These are phyloP conservation scores for Gillenia trifoliata DNA, from an alignment of 306 rosid genomes.

Conservation along the genomic window DNA sequence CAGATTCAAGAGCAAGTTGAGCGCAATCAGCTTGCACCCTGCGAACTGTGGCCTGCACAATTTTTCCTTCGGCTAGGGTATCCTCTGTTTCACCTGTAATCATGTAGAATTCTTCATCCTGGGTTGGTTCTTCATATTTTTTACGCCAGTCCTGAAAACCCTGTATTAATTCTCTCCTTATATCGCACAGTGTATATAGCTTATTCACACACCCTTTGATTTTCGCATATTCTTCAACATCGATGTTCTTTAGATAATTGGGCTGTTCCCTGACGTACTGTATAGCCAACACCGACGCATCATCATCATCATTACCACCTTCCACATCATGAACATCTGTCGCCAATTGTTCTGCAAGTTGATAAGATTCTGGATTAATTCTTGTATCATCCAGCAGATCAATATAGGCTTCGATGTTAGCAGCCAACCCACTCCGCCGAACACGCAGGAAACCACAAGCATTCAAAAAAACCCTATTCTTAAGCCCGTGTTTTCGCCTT, in stretches of 20 bases:
- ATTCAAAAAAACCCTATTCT: slow-evolving; percentile 85
- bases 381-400: slow-evolving; percentile 96
- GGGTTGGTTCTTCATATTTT: slow-evolving; percentile 93
- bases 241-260: slow-evolving; percentile 62
- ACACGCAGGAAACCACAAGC: slow-evolving; percentile 95
- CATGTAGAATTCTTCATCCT: slow-evolving; percentile 83
- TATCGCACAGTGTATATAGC: slow-evolving; percentile 67
- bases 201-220: slow-evolving; percentile 54
- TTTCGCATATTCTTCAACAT: slow-evolving; percentile 65
- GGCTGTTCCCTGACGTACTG: slow-evolving; percentile 90
- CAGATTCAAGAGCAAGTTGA: slow-evolving; percentile 76
- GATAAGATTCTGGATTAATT: slow-evolving; percentile 93
- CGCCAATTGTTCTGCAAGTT: slow-evolving; percentile 85
- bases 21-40: slow-evolving; percentile 75
- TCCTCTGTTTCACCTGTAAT: slow-evolving; percentile 94
- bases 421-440: slow-evolving; percentile 87
- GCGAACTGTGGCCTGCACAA: slow-evolving; percentile 83
- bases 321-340: slow-evolving; percentile 83
- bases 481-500: slow-evolving; percentile 46
- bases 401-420: slow-evolving; percentile 72
- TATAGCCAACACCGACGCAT: too few relatives aligned
- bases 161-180: slow-evolving; percentile 78
- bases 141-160: slow-evolving; percentile 99
- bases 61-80: slow-evolving; percentile 88
- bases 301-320: slow-evolving; percentile 83